Conservation (phyloP, 2,329 filamentous ascomycete species). For the Cadophora sp. region DNA sequence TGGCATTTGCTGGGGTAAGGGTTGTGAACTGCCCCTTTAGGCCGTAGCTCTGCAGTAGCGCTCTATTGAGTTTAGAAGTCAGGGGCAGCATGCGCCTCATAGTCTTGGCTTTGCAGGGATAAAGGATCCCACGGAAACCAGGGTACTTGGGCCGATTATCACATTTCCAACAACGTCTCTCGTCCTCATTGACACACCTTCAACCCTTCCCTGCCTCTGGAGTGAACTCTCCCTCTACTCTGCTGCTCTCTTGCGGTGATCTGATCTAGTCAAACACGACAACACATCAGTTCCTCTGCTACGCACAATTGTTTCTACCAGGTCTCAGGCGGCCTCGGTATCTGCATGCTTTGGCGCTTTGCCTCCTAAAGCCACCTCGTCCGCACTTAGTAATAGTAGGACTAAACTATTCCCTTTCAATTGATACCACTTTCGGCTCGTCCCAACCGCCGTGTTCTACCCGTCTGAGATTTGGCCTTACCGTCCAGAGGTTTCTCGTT, state of each 20-base stretch:
- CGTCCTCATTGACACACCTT: background rate
- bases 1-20: background rate
- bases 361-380: background rate
- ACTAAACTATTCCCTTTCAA: background rate
- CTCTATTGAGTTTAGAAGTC: constrained; percentile 3
- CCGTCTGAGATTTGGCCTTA: background rate
- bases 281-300: background rate
- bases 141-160: background rate
- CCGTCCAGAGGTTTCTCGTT: background rate
- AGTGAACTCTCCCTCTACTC: background rate
- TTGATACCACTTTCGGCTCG: background rate
- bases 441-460: background rate
- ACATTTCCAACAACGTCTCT: background rate
- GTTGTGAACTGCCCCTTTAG: background rate
- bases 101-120: background rate
- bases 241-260: background rate
- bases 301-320: background rate
- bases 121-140: background rate
- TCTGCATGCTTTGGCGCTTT: background rate
- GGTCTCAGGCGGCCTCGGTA: background rate
- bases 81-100: constrained; percentile 11
- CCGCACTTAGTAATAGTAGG: background rate
- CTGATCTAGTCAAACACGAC: background rate
- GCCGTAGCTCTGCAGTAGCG: background rate
- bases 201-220: background rate